Base-by-base conservation (phyloP, 2,329 filamentous ascomycete species). In the Dactylellina parvicollis region DNA sequence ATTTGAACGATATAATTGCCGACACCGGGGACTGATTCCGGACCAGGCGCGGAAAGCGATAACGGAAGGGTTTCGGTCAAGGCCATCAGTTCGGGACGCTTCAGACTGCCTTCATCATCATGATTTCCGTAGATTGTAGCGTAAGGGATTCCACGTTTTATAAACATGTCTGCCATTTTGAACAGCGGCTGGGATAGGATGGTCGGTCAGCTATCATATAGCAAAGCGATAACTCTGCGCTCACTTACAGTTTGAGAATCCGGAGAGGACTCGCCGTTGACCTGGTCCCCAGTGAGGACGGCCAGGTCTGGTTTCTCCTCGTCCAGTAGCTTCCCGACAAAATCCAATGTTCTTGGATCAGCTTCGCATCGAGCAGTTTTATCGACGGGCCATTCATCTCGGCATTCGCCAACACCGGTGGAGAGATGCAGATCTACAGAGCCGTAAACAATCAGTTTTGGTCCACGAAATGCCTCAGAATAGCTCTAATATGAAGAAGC, bases 71-170 rank as follows among this genome's bases (percentile, higher is more conserved):
- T 88, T 80, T 96, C 89, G 77, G 96, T 88, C 12, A 99, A 84
- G 2, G 88, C 84, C 93, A 99, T 98, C 78, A 95, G 89, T 1
- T 87, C 86, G 3, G 86, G 83, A 64, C 95, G 90, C 14, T 89
- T 87, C 76, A 97, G 85, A 47, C 91, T 88, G 32, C 89, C 89
- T 83, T 98, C 94, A 78, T 98, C 94, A 79, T 99, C 95, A 80
- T 99, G 95, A 80, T 99, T 99, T 65, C 95, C 95, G 79, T 98
- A 97, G 71, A 99, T 98, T 73, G 90, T 89, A 14, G 92, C 91
- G 78, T 96, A 98, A 0, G 95, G 95, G 36, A 98, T 92, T 78
- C 92, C 92, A 80, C 91, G 91, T 80, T 92, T 88, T 75, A 92
- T 90, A 55, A 99, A 87, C 10, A 96, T 85, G 50, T 91, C 88